Evolutionary conservation across 345 rosid genomes (phyloP).

Genomic region (Diplotaxis tenuifolia): DNA sequence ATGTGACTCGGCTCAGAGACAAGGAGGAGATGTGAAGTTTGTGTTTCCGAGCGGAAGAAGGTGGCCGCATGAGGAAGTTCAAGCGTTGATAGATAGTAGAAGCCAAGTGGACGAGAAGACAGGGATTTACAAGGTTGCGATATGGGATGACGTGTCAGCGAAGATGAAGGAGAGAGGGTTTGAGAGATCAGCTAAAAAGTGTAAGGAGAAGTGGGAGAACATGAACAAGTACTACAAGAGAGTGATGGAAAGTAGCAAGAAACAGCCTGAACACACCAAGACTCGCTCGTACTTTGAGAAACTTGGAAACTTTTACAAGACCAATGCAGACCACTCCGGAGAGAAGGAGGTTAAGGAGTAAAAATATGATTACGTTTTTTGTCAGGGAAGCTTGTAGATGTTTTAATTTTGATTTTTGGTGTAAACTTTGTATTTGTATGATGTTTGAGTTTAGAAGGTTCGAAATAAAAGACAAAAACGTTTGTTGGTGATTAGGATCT

Average conservation of each 20-base stretch:
- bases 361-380: slow-evolving; percentile 14
- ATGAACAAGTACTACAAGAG: slow-evolving; percentile 69
- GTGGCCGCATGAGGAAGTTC: slow-evolving; percentile 80
- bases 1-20: slow-evolving; percentile 24
- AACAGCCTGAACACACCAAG: slow-evolving; percentile 46
- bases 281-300: slow-evolving; percentile 54
- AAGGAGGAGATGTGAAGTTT: slow-evolving; percentile 6
- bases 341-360: slow-evolving; percentile 4
- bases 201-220: slow-evolving; percentile 90
- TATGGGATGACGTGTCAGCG: slow-evolving; percentile 71
- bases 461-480: slow-evolving; percentile 24
- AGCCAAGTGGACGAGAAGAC: slow-evolving; percentile 47
- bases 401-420: slow-evolving; percentile 16
- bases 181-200: slow-evolving; percentile 57
- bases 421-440: slow-evolving; percentile 25
- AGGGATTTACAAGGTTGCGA: slow-evolving; percentile 39
- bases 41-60: slow-evolving; percentile 42
- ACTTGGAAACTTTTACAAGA: slow-evolving; percentile 44
- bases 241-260: slow-evolving; percentile 45
- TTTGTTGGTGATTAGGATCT: slow-evolving; percentile 26
- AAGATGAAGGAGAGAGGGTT: slow-evolving; percentile 61
- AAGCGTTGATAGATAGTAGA: slow-evolving; percentile 58
- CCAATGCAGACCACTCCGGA: slow-evolving; percentile 27
- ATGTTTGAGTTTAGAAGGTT: slow-evolving; percentile 34
- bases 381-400: slow-evolving; percentile 25